phyloP scores from a whole-genome alignment of 768 basidiomycete genomes.

The Boletus barrowsii region DNA sequence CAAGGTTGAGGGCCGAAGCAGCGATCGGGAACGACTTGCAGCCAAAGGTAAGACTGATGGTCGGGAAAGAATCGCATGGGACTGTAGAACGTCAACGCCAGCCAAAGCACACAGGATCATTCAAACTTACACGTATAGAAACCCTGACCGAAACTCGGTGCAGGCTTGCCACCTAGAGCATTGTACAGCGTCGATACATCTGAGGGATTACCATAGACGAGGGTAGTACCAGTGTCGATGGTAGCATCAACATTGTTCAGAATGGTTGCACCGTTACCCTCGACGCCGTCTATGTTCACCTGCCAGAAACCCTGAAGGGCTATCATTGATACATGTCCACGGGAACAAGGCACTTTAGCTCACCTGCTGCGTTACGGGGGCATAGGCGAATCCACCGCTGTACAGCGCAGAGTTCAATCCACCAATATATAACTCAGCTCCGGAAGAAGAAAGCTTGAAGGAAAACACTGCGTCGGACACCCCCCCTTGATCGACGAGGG shows the following conservation, averaged over 20 bases:
- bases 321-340: conserved; percentile 1
- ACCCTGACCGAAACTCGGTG: conserved; percentile 19
- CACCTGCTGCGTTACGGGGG: conserved; percentile 24
- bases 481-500: conserved; percentile 16
- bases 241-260: no score
- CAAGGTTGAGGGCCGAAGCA: conserved; percentile 36
- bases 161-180: conserved; percentile 4
- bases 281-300: conserved; percentile 10
- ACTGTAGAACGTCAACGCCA: conserved; percentile 6
- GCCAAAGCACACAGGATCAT: neutral
- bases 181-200: neutral
- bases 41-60: conserved; percentile 35
- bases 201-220: no score
- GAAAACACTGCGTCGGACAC: conserved; percentile 27
- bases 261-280: neutral
- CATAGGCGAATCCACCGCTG: conserved; percentile 36
- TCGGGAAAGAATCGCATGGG: conserved; percentile 29
- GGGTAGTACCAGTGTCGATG: no score
- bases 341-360: neutral
- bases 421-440: conserved; percentile 38
- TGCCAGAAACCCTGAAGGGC: conserved; percentile 11
- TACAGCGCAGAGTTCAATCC: conserved; percentile 38
- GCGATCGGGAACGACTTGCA: conserved; percentile 34
- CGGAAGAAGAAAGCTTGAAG: conserved; percentile 21
- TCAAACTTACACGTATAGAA: conserved; percentile 30